Base-by-base conservation (phyloP, 75 land plant species). In the Sequoiadendron giganteum region DNA sequence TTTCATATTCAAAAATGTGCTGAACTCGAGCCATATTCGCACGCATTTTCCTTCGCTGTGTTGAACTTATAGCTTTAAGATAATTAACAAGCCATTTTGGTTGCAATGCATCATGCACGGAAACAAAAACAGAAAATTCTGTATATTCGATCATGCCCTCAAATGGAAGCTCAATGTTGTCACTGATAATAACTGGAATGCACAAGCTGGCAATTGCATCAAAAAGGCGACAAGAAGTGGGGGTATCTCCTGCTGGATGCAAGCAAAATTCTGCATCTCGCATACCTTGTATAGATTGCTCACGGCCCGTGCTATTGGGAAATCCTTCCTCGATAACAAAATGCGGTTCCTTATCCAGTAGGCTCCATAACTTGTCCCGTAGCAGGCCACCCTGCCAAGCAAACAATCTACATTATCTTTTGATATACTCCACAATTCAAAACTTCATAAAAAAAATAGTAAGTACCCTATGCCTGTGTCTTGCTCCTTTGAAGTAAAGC, bases 201-300 rank as follows among this genome's bases (percentile, higher is more conserved):
- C 99, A 97, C 30, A 96, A 95, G 89, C 96, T 97, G 52, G 90
- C 90, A 43, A 97, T 92, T 79, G 99, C 97, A 87, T 97, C 99
- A 87, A 96, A 97, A 14, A 97, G 96, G 15, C 99, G 93, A 85
- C 97, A 95, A 42, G 99, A 97, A 40, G 97, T 94, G 11, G 99
- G 99, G 15, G 99, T 97, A 77, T 96, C 99, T 9, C 99, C 99
- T 56, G 99, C 99, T 43, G 99, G 99, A 83, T 97, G 97, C 76
- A 97, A 88, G 89, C 99, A 97, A 88, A 97, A 96, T 70, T 95
- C 94, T 42, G 96, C 91, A 86, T 84, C 83, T 81, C 93, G 92
- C 99, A 97, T 97, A 52, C 99, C 97, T 65, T 88, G 88, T 73
- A 96, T 91, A 18, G 97, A 95, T 55, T 97, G 96, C 84, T 95